These are phyloP conservation scores for Albophoma yamanashiensis DNA, from an alignment of 2,329 filamentous ascomycete species.

Conservation along the genomic window DNA sequence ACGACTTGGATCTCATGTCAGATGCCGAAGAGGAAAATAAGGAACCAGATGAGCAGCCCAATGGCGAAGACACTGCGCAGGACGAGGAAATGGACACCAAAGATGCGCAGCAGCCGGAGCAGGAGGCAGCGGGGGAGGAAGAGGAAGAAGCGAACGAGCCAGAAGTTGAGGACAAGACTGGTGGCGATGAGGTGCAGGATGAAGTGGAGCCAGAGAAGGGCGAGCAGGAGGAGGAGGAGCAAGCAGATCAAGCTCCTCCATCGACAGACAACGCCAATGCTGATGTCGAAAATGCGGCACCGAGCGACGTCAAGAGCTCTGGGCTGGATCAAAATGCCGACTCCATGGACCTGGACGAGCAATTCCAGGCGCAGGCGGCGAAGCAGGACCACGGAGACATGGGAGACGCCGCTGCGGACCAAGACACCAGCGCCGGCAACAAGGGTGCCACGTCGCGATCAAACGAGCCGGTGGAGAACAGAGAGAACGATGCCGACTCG, in stretches of 20 bases:
- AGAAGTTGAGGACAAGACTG: slow-evolving; percentile 34
- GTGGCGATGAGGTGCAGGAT: slow-evolving; percentile 40
- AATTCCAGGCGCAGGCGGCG: slow-evolving; percentile 47
- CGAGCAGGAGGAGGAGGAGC: slow-evolving; percentile 19
- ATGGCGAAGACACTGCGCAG: slow-evolving; percentile 24
- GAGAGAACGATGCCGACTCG: slow-evolving; percentile 29
- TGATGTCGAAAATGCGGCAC: slow-evolving; percentile 50
- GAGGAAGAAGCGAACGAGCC: slow-evolving; percentile 49
- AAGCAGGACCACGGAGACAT: slow-evolving; percentile 57
- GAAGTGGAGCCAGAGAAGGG: slow-evolving; percentile 25
- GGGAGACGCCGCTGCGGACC: slow-evolving; percentile 53
- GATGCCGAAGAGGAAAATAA: slow-evolving; percentile 37
- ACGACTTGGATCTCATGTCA: slow-evolving; percentile 48
- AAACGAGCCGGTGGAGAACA: slow-evolving; percentile 36
- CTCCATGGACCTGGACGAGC: slow-evolving; percentile 50
- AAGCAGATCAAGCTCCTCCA: slow-evolving; percentile 25
- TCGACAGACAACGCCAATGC: slow-evolving; percentile 37
- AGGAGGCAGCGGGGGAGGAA: slow-evolving; percentile 20
- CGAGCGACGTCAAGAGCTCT: slow-evolving; percentile 52
- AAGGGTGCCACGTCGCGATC: slow-evolving; percentile 44
- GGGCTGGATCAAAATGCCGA: slow-evolving; percentile 57
- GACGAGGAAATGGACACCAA: slow-evolving; percentile 26
- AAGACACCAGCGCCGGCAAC: slow-evolving; percentile 52
- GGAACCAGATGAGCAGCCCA: slow-evolving; percentile 23
- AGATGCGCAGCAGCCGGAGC: slow-evolving; percentile 24